Evolutionary conservation across 768 basidiomycete species (phyloP).

Genomic region (Pleurotus djamor): DNA sequence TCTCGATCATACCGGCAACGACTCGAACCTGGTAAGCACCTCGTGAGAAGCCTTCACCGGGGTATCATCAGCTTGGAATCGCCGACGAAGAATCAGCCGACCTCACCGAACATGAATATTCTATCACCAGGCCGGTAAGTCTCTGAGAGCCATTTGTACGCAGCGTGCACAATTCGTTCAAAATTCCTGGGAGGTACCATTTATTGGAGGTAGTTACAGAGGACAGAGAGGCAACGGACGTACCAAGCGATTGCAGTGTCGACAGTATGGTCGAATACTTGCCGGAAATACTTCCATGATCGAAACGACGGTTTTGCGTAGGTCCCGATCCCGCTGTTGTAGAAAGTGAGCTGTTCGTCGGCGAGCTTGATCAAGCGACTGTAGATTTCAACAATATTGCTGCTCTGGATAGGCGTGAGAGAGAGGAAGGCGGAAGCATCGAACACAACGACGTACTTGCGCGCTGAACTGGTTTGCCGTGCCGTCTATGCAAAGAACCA

Average conservation of each 20-base stretch:
- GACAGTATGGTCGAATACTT: slow-evolving; percentile 2
- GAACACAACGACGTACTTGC: slow-evolving; percentile 5
- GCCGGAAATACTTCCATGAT: too few relatives aligned
- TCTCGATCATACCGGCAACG: slow-evolving; percentile 41
- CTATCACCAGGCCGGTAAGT: slow-evolving; percentile 33
- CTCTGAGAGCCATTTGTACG: slow-evolving; percentile 40
- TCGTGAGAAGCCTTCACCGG: slow-evolving; percentile 39
- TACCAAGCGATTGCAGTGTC: slow-evolving; percentile 26
- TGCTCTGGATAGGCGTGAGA: neutral
- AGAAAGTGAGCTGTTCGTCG: too few relatives aligned
- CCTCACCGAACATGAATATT: slow-evolving; percentile 39
- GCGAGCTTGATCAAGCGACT: too few relatives aligned
- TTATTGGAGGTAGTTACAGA: too few relatives aligned
- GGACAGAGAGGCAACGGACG: too few relatives aligned
- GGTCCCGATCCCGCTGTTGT: too few relatives aligned
- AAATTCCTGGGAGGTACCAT: slow-evolving; percentile 24
- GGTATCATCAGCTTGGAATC: neutral
- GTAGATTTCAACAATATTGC: slow-evolving; percentile 27
- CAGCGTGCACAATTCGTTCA: slow-evolving; percentile 27
- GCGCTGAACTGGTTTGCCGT: slow-evolving; percentile 24
- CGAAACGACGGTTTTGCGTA: too few relatives aligned
- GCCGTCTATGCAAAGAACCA: slow-evolving; percentile 22
- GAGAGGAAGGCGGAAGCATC: neutral
- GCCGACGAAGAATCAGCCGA: neutral
- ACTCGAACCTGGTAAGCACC: slow-evolving; percentile 45